These are phyloP conservation scores for Tanacetum coccineum DNA, from an alignment of 129 eudicot species.

Conservation along the genomic window DNA sequence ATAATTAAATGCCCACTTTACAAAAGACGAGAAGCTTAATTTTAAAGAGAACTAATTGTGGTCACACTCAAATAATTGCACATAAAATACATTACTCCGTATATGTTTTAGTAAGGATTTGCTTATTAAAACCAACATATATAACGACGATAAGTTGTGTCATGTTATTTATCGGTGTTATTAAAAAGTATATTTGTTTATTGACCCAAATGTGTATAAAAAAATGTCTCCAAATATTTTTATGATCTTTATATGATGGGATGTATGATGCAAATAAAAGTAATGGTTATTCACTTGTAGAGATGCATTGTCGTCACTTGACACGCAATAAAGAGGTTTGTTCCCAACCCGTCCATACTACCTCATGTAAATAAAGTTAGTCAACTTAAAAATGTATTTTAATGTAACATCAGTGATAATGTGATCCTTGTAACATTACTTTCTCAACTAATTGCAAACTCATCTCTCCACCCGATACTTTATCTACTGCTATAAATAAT, in stretches of 20 bases:
- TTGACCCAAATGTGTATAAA: too few relatives aligned
- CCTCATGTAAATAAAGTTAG: too few relatives aligned
- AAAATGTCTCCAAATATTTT: too few relatives aligned
- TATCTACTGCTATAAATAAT: too few relatives aligned
- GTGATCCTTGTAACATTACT: background rate
- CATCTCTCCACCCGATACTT: background rate
- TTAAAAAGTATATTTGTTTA: too few relatives aligned
- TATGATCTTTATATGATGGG: too few relatives aligned
- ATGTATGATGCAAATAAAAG: too few relatives aligned
- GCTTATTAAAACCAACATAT: too few relatives aligned
- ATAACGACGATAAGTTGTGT: too few relatives aligned
- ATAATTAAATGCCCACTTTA: constrained; percentile 4
- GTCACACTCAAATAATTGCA: constrained; percentile 8
- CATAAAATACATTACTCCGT: background rate
- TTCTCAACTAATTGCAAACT: background rate
- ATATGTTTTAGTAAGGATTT: too few relatives aligned
- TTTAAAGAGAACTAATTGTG: background rate
- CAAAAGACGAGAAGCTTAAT: background rate
- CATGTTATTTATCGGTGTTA: too few relatives aligned
- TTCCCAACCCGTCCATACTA: background rate
- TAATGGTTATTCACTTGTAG: too few relatives aligned
- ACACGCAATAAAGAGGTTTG: background rate
- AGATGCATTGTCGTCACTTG: background rate
- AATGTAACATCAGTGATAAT: background rate
- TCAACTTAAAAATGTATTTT: background rate